Conservation (phyloP, 768 basidiomycete species). For the Basidioascus undulatus region DNA sequence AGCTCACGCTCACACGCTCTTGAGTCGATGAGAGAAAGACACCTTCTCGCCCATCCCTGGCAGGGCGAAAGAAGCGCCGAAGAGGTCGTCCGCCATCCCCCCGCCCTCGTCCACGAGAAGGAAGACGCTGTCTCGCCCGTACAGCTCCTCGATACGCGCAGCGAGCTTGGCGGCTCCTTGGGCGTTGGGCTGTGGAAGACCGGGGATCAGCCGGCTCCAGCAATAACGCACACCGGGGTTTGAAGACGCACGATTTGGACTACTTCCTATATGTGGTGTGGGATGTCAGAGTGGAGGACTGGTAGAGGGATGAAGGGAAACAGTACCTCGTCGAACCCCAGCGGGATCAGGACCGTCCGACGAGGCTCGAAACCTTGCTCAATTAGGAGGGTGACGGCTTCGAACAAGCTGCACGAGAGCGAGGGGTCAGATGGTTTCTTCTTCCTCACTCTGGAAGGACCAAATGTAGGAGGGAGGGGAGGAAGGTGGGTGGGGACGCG, state of each 20-base stretch:
- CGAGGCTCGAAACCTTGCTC: slow-evolving; percentile 37
- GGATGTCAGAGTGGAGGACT: background rate
- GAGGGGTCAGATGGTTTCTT: too few species aligned
- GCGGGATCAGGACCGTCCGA: slow-evolving; percentile 17
- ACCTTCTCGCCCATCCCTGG: slow-evolving; percentile 21
- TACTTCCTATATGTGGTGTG: too few species aligned
- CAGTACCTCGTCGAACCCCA: slow-evolving; percentile 54
- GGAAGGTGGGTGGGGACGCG: too few species aligned
- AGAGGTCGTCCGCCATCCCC: slow-evolving; percentile 20
- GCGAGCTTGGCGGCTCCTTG: slow-evolving; percentile 26
- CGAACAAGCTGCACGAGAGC: too few species aligned
- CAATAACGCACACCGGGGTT: slow-evolving; percentile 3
- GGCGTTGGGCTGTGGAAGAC: background rate
- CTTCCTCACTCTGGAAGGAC: too few species aligned
- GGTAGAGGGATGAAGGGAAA: slow-evolving; percentile 3
- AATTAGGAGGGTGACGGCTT: slow-evolving; percentile 38
- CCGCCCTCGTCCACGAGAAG: slow-evolving; percentile 77
- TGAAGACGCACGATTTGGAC: background rate
- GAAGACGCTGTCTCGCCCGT: slow-evolving; percentile 46
- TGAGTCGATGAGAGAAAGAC: background rate
- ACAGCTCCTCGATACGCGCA: slow-evolving; percentile 28
- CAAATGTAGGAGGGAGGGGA: too few species aligned
- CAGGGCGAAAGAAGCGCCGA: slow-evolving; percentile 15
- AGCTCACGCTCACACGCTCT: background rate
- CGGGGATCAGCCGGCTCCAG: background rate